Base-by-base conservation (phyloP, 805 yeast species). In the Starmerella powellii region DNA sequence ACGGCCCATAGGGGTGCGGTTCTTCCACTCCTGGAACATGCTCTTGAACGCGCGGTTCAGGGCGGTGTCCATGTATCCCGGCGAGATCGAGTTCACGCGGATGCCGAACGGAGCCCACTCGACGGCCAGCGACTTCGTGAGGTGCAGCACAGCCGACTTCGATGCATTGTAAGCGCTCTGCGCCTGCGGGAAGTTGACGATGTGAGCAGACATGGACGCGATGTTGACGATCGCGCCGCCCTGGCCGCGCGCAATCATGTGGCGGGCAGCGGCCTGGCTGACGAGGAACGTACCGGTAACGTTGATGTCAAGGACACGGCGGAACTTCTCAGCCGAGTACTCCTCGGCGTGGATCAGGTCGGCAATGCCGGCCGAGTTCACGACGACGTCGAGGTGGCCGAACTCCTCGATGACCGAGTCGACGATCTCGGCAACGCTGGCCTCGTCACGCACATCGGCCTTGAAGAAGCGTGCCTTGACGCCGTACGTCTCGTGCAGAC, bases 101-200 rank as follows among this genome's bases (percentile, higher is more conserved):
- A 75, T 76, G 59, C 70, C 70, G 66, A 72, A 71, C 46, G 72
- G 73, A 40, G 83, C 82, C 83, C 83, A 76, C 62, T 76, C 83
- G 46, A 78, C 76, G 26, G 82, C 80, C 51, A 76, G 69, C n/a
- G 80, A 73, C 60, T 73, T 67, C 55, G 68, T 74, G 62, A 77
- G 67, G 62, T 77, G 83, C 49, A 72, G 70, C 30, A 77, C 83
- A 46, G 76, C 83, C 26, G 83, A 82, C 67, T 77, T 76, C 54
- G 80, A 72, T 65, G 78, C 79, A 63, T 77, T 77, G 68, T 76
- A 77, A 59, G 79, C 77, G 48, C 70, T 63, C 62, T 76, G 82
- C 11, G 80, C 80, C 63, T 76, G 81, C 32, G 83, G 82, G 69
- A 76, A 77, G 65, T 76, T 76, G 55, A 75, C 82, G 49, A 76